Evolutionary conservation across 805 yeast genomes (phyloP).

Genomic region (Lachancea fermentati): DNA sequence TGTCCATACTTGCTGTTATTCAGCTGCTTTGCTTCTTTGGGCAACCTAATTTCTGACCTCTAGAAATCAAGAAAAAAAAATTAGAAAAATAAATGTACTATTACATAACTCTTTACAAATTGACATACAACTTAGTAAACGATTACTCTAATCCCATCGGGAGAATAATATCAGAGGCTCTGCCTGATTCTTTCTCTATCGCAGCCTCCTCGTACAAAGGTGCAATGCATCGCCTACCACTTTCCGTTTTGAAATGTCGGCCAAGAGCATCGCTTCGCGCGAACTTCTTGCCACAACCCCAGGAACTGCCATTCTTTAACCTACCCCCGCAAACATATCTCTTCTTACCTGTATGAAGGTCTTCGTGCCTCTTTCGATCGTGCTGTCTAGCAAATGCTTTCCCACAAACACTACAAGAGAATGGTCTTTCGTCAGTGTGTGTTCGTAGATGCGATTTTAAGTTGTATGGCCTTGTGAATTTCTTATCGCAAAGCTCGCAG

Average conservation of each 20-base stretch:
- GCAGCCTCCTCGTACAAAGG: conserved; percentile 60
- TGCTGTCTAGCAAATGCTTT: conserved; percentile 80
- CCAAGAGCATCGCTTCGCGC: conserved; percentile 77
- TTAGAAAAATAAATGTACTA: too few species aligned
- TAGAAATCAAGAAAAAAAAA: too few species aligned
- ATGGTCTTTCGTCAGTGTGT: conserved; percentile 81
- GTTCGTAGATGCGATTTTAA: conserved; percentile 87
- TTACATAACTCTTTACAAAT: too few species aligned
- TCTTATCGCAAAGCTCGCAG: conserved; percentile 78
- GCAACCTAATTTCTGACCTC: too few species aligned
- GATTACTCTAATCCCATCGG: too few species aligned
- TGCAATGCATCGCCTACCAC: conserved; percentile 66
- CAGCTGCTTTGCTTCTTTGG: too few species aligned
- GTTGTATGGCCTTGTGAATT: conserved; percentile 90
- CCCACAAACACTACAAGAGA: conserved; percentile 65
- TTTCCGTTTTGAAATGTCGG: conserved; percentile 74
- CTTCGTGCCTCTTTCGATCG: conserved; percentile 71
- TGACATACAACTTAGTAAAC: too few species aligned
- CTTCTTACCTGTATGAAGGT: conserved; percentile 71
- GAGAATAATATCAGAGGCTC: conserved; percentile 1
- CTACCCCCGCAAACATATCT: conserved; percentile 66
- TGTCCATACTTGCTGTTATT: too few species aligned
- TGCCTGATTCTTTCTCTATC: conserved; percentile 19
- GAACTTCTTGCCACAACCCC: conserved; percentile 82
- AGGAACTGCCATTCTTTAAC: conserved; percentile 48